These are phyloP conservation scores for Physcomitrellopsis africana DNA, from an alignment of 225 moss, liverwort and hornwort genomes.

Conservation along the genomic window DNA sequence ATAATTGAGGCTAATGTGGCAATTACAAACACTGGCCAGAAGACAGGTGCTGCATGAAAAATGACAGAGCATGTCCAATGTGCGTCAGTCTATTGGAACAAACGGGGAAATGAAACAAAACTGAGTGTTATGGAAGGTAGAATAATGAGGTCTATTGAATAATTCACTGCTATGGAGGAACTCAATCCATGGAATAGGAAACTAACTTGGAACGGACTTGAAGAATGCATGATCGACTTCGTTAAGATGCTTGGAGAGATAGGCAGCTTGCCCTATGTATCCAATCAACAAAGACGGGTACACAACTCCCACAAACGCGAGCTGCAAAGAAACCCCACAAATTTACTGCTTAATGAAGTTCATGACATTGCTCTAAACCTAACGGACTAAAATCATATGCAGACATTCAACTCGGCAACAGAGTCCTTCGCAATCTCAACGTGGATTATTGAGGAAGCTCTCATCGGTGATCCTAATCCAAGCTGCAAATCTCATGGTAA, in stretches of 20 bases:
- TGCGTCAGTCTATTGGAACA: background rate
- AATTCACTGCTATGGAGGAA: background rate
- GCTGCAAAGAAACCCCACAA: conserved; percentile 48
- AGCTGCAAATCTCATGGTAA: background rate
- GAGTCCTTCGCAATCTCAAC: background rate
- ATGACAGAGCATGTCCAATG: background rate
- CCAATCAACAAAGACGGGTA: conserved; percentile 83
- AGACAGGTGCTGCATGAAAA: conserved; percentile 47
- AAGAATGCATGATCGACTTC: conserved; percentile 67
- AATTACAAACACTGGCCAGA: conserved; percentile 62
- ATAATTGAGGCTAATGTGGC: conserved; percentile 62
- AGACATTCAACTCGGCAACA: background rate
- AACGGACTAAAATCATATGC: background rate
- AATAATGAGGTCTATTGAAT: background rate
- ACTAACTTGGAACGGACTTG: conserved; percentile 67
- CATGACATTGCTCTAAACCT: background rate
- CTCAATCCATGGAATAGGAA: background rate
- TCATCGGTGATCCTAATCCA: background rate
- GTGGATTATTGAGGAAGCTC: background rate
- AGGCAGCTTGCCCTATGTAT: conserved; percentile 91
- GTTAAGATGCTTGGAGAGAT: conserved; percentile 70
- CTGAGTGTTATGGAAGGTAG: background rate
- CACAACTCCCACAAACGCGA: conserved; percentile 79
- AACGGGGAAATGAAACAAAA: background rate
- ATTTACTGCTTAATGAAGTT: background rate